Evolutionary conservation across 768 basidiomycete genomes (phyloP).

Genomic region (Leccinum aurantiacum): DNA sequence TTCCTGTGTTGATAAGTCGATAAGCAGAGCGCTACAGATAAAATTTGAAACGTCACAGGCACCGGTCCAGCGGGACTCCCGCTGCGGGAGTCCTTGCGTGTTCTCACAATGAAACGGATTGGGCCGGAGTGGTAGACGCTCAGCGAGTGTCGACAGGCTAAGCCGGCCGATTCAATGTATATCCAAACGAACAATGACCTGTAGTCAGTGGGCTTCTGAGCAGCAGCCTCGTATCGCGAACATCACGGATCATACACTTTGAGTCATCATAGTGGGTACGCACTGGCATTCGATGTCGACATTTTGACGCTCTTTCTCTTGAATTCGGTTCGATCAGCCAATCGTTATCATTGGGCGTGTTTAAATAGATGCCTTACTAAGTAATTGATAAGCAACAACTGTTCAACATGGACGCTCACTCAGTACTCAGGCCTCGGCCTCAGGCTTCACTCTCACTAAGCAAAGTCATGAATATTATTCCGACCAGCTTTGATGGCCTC

Average conservation of each 20-base stretch:
- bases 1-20: not conserved
- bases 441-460: not conserved
- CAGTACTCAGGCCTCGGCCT: too few species aligned
- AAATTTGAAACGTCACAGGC: not conserved
- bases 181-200: not conserved
- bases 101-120: not conserved
- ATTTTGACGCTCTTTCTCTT: not conserved
- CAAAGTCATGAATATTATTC: not conserved
- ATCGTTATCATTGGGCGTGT: not conserved
- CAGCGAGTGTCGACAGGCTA: not conserved
- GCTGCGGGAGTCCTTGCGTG: not conserved
- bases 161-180: not conserved
- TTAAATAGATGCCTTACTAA: not conserved
- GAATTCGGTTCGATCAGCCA: not conserved
- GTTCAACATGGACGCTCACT: too few species aligned
- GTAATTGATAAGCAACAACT: not conserved
- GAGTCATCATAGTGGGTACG: not conserved
- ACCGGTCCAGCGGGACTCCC: not conserved
- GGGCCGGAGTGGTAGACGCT: too few species aligned
- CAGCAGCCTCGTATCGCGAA: not conserved
- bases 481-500: not conserved
- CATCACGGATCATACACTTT: not conserved
- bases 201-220: not conserved
- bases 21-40: not conserved
- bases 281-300: not conserved